Percentiles rank a stretch among this genome's conserved stretches.
Evolutionary conservation across 441 rosid genomes (phyloP).

Genomic region (Pelargonium exstipulatum): DNA sequence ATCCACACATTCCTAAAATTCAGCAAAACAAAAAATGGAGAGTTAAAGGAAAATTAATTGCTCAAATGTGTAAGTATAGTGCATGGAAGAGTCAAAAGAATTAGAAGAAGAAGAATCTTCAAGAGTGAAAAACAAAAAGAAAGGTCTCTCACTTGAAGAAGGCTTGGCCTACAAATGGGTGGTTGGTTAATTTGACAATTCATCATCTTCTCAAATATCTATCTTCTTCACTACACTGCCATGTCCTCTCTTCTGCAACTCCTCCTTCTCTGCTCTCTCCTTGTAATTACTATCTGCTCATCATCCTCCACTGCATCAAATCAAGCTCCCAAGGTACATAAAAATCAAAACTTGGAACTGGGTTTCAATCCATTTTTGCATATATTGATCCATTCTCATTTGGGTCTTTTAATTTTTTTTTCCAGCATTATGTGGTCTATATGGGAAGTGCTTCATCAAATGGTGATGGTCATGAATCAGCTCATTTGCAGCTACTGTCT

Average conservation of each 20-base stretch:
- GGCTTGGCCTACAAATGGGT: slow-evolving; percentile 22
- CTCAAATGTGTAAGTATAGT: not conserved
- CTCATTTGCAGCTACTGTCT: slow-evolving; percentile 50
- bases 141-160: no score
- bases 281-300: slow-evolving; percentile 10
- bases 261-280: slow-evolving; percentile 24
- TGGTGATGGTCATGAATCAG: slow-evolving; percentile 31
- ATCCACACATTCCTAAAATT: no score
- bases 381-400: not conserved
- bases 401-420: not conserved
- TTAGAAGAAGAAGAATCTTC: not conserved
- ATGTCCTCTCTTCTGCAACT: slow-evolving; percentile 42
- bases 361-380: slow-evolving; percentile 1
- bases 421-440: slow-evolving; percentile 62
- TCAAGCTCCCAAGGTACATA: slow-evolving; percentile 38
- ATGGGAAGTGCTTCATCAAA: slow-evolving; percentile 57
- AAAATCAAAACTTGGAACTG: not conserved
- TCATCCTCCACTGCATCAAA: slow-evolving; percentile 26
- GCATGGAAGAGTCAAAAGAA: not conserved
- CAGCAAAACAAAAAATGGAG: no score
- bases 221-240: slow-evolving; percentile 9
- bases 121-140: slow-evolving; percentile 2
- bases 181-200: slow-evolving; percentile 5
- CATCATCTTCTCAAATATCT: slow-evolving; percentile 9
- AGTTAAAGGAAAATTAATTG: no score